phyloP scores from a whole-genome alignment of 371 early-diverging fungal genomes.

The Blakeslea trispora region DNA sequence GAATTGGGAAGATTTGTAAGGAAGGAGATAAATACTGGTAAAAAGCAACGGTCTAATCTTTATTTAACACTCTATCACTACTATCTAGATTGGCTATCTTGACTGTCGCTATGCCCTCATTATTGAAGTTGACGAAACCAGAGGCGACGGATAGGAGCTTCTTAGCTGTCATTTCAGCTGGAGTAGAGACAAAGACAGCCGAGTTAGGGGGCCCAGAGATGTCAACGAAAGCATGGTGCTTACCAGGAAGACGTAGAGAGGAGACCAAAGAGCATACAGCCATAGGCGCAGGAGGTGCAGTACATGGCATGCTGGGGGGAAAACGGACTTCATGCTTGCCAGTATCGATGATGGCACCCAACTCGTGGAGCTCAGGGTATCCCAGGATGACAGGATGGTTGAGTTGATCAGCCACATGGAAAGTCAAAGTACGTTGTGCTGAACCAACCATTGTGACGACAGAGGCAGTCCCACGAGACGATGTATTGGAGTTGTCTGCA shows the following conservation, averaged over 20 bases:
- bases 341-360: constrained; percentile 4
- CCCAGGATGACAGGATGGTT: constrained; percentile 4
- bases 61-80: constrained; percentile 2
- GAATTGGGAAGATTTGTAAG: neutral
- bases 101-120: neutral
- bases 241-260: constrained; percentile 2
- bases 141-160: constrained; percentile 9
- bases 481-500: neutral
- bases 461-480: neutral
- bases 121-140: constrained; percentile 5
- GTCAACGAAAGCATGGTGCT: constrained; percentile 8
- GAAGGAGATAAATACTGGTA: constrained; percentile 7
- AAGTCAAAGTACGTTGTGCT: neutral
- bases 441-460: neutral
- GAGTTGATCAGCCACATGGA: constrained; percentile 6
- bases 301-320: neutral
- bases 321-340: constrained; percentile 1
- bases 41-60: constrained; percentile 8
- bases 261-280: constrained; percentile 8
- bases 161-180: neutral
- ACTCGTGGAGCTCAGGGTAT: neutral
- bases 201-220: constrained; percentile 5
- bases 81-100: neutral
- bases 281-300: too few relatives aligned
- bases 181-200: constrained; percentile 1